These are phyloP conservation scores for Reticulomyxa filosa DNA, from an alignment of 78 protist genomes.

Conservation along the genomic window DNA sequence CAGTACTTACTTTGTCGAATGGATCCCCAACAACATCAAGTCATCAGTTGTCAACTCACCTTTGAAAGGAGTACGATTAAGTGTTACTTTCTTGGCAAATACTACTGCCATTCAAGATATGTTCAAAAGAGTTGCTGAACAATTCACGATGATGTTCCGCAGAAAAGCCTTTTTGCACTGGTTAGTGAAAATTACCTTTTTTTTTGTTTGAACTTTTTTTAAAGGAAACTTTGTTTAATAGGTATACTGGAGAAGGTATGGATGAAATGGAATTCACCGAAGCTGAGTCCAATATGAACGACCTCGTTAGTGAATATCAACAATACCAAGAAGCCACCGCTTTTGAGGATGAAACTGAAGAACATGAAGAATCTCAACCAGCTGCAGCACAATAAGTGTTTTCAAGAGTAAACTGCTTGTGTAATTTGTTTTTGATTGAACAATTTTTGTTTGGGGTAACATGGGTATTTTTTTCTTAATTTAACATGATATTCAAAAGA, in stretches of 20 bases:
- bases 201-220: too few relatives aligned
- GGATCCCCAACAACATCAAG: slow-evolving; percentile 98
- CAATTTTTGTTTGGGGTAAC: too few relatives aligned
- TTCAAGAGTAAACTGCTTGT: too few relatives aligned
- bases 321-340: slow-evolving; percentile 65
- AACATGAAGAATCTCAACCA: slow-evolving; percentile 22
- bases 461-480: too few relatives aligned
- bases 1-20: slow-evolving; percentile 82
- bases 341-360: slow-evolving; percentile 56
- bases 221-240: too few relatives aligned
- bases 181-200: too few relatives aligned
- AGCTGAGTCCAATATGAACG: slow-evolving; percentile 93
- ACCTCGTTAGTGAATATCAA: slow-evolving; percentile 88
- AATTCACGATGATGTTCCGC: slow-evolving; percentile 91
- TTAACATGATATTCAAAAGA: too few relatives aligned
- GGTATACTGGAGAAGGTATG: slow-evolving; percentile 97
- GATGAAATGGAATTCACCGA: slow-evolving; percentile 97
- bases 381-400: too few relatives aligned
- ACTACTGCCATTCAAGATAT: slow-evolving; percentile 89
- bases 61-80: slow-evolving; percentile 81
- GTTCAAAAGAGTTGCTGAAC: slow-evolving; percentile 80
- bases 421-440: too few relatives aligned
- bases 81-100: slow-evolving; percentile 89
- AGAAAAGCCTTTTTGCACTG: slow-evolving; percentile 97
- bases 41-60: too few relatives aligned